Evolutionary conservation across 2,329 filamentous ascomycete genomes (phyloP).

Genomic region (Chrysoporthe puriensis): DNA sequence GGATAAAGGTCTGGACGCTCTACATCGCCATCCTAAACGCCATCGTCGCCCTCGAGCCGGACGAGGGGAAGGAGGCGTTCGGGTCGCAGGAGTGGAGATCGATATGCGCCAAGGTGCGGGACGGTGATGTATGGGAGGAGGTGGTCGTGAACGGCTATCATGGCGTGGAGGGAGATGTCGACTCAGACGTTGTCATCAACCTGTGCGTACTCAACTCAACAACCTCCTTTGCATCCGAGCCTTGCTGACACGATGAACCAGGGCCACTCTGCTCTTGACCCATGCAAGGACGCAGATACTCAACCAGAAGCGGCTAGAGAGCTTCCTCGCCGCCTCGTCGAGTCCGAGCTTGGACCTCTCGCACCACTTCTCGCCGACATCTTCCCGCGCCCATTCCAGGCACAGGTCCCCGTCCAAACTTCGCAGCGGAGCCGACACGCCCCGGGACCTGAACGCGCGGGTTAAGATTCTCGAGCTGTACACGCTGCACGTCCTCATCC

Average conservation of each 20-base stretch:
- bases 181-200: slow-evolving; percentile 92
- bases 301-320: slow-evolving; percentile 87
- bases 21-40: slow-evolving; percentile 94
- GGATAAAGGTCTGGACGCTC: slow-evolving; percentile 96
- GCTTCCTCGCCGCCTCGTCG: slow-evolving; percentile 79
- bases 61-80: slow-evolving; percentile 88
- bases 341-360: slow-evolving; percentile 74
- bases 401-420: slow-evolving; percentile 52
- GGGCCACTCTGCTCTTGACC: slow-evolving; percentile 86
- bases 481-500: slow-evolving; percentile 89
- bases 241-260: slow-evolving; percentile 44
- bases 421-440: slow-evolving; percentile 74
- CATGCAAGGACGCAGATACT: slow-evolving; percentile 82
- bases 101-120: slow-evolving; percentile 81
- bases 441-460: slow-evolving; percentile 79
- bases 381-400: slow-evolving; percentile 41
- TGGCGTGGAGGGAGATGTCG: slow-evolving; percentile 85
- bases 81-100: slow-evolving; percentile 83
- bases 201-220: slow-evolving; percentile 58
- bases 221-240: slow-evolving; percentile 11
- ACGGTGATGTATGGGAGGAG: slow-evolving; percentile 93
- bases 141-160: slow-evolving; percentile 86
- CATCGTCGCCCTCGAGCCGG: slow-evolving; percentile 82
- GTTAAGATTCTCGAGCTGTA: slow-evolving; percentile 95
- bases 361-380: slow-evolving; percentile 58